Percentiles rank a stretch among this genome's conserved stretches.
phyloP scores from a whole-genome alignment of 805 yeast species.

The Starmerella asiatica region DNA sequence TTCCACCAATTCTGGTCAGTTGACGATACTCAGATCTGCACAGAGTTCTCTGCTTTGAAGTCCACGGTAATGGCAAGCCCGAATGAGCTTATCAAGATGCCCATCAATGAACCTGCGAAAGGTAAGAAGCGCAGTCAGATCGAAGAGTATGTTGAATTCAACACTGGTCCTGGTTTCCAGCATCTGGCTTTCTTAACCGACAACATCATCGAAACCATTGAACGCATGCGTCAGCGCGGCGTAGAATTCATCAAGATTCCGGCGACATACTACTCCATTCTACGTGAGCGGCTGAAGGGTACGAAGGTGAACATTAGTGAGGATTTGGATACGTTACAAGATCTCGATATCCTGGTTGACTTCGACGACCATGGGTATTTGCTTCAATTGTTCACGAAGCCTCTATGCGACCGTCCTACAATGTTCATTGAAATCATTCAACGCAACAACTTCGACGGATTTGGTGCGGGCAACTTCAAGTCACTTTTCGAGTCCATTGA shows the following conservation, averaged over 20 bases:
- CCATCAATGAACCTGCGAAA: conserved; percentile 71
- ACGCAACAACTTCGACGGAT: conserved; percentile 66
- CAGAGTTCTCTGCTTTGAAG: conserved; percentile 53
- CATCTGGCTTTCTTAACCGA: conserved; percentile 60
- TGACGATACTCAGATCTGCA: conserved; percentile 61
- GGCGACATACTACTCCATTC: conserved; percentile 39
- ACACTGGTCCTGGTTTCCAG: conserved; percentile 75
- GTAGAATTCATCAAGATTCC: conserved; percentile 56
- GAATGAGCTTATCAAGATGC: conserved; percentile 57
- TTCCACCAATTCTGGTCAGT: conserved; percentile 76
- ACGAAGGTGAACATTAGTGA: conserved; percentile 40
- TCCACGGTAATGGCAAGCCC: conserved; percentile 66
- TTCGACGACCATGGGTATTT: conserved; percentile 67
- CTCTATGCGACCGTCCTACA: conserved; percentile 66
- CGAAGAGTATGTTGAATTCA: conserved; percentile 63
- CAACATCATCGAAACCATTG: conserved; percentile 46
- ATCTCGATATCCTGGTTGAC: conserved; percentile 55
- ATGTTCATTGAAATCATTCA: conserved; percentile 71
- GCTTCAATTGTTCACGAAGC: conserved; percentile 67
- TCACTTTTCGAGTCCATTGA: conserved; percentile 72
- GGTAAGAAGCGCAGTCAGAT: conserved; percentile 59
- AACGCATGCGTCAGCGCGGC: conserved; percentile 45
- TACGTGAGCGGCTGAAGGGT: conserved; percentile 34
- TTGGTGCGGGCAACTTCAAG: conserved; percentile 80
- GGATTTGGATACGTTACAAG: conserved; percentile 36